Evolutionary conservation across 257 asterid genomes (phyloP).

Genomic region (Avicennia marina): DNA sequence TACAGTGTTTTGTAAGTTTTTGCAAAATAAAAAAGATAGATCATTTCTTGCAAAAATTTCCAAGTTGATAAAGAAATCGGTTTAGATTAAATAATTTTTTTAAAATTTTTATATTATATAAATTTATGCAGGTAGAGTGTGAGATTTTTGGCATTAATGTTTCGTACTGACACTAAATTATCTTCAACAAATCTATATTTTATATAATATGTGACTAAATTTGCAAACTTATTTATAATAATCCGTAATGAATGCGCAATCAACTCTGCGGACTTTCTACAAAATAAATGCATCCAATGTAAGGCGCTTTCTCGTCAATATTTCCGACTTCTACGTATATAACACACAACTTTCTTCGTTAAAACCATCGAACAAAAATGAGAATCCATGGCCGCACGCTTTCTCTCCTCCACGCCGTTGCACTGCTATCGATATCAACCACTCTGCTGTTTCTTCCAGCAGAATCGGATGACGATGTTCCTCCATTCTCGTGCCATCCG

Average conservation of each 20-base stretch:
- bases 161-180: not conserved
- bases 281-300: not conserved
- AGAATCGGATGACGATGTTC: slow-evolving; percentile 13
- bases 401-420: slow-evolving; percentile 5
- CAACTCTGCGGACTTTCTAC: not conserved
- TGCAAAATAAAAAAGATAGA: no score
- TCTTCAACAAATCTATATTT: not conserved
- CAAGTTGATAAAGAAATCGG: no score
- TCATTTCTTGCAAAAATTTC: no score
- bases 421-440: not conserved
- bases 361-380: slow-evolving; percentile 8
- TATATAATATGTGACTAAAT: no score
- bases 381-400: slow-evolving; percentile 3
- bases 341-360: not conserved
- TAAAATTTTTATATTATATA: no score
- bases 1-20: no score
- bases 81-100: no score
- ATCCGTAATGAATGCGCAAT: slow-evolving; percentile 4
- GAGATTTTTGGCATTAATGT: no score
- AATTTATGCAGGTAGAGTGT: no score
- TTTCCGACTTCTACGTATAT: not conserved
- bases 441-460: not conserved
- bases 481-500: slow-evolving; percentile 59
- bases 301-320: not conserved
- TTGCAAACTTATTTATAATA: not conserved